Conservation (phyloP, 495 filamentous ascomycete genomes). For the Hypoxylon cercidicola region DNA sequence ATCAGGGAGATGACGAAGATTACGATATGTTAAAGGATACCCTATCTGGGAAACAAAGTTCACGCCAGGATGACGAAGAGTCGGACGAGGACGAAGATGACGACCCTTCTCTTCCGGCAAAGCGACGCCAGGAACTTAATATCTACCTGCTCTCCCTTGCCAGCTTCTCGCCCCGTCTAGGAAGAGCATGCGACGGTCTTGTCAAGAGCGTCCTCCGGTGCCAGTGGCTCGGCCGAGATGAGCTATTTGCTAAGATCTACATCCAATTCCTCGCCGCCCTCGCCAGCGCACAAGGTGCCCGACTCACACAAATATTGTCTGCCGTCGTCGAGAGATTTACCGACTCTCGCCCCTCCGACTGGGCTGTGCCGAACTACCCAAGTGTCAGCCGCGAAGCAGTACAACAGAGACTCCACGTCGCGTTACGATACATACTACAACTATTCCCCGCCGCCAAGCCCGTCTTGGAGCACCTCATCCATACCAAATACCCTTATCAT, state of each 20-base stretch:
- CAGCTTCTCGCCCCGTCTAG: slow-evolving; percentile 74
- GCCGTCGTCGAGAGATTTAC: slow-evolving; percentile 80
- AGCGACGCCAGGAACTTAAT: slow-evolving; percentile 66
- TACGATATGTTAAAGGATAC: slow-evolving; percentile 77
- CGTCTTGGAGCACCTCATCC: slow-evolving; percentile 71
- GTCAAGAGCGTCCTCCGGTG: slow-evolving; percentile 77
- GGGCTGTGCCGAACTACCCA: slow-evolving; percentile 68
- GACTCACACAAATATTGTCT: slow-evolving; percentile 55
- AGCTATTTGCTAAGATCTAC: slow-evolving; percentile 81
- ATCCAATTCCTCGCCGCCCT: slow-evolving; percentile 83
- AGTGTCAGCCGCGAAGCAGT: slow-evolving; percentile 67
- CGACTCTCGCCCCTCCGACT: slow-evolving; percentile 58
- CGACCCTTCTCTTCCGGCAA: slow-evolving; percentile 52
- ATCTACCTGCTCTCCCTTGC: slow-evolving; percentile 82
- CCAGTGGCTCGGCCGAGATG: slow-evolving; percentile 86
- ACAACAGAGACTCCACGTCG: slow-evolving; percentile 76
- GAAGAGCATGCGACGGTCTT: slow-evolving; percentile 75
- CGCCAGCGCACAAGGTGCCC: slow-evolving; percentile 76
- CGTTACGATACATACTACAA: slow-evolving; percentile 77
- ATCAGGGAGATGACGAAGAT: slow-evolving; percentile 71
- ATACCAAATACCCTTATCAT: slow-evolving; percentile 75
- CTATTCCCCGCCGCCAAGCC: slow-evolving; percentile 78
- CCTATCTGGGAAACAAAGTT: slow-evolving; percentile 48
- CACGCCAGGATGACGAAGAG: slow-evolving; percentile 49
- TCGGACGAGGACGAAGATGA: slow-evolving; percentile 51